Base-by-base conservation (phyloP, 2,329 filamentous ascomycete genomes). In the Fusarium nelsonii region DNA sequence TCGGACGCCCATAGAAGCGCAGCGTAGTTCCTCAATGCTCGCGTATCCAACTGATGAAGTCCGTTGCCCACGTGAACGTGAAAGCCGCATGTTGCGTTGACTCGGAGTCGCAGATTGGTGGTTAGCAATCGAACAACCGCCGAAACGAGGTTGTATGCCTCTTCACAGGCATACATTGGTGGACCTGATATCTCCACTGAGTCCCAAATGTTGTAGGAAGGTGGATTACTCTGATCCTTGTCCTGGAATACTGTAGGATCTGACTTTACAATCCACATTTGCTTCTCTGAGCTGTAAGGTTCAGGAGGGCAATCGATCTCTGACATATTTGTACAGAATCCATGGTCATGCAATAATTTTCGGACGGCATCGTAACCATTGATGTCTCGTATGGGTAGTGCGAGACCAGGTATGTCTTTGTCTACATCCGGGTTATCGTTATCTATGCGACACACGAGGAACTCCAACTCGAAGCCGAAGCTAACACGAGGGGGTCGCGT, bases 21-120 rank as follows among this genome's bases (percentile, higher is more conserved):
- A 4, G 72, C 78, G 11, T 76, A 71, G 28, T 78, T 75, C 14
- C 76, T 75, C 14, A 78, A 28, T 0, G 73, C 69, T 12, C 70
- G 63, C 11, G 76, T 45, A 15, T 76, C 69, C 50, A 81, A 76
- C 49, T 67, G 72, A n/a, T 70, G 58, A 15, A 34, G 55, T 1
- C 80, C 80, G 48, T 77, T 77, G 7, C 78, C 80, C 6, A 82
- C 69, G 48, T 81, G 78, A 15, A 82, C 77, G 50, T 80, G 78
- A 20, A 81, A 69, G 10, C 78, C 79, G 30, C 77, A 78, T 2
- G 71, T 67, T 0, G 63, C 33, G 54, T 82, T 82, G 14, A 80
- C 69, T 3, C 78, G 74, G 16, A 77, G 54, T 16, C 78, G 74
- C 44, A 78, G 76, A 1, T 63, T 70, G 8, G 63, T 69, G 3